Evolutionary conservation across 805 yeast species (phyloP).

Genomic region (Nakazawaea populi): DNA sequence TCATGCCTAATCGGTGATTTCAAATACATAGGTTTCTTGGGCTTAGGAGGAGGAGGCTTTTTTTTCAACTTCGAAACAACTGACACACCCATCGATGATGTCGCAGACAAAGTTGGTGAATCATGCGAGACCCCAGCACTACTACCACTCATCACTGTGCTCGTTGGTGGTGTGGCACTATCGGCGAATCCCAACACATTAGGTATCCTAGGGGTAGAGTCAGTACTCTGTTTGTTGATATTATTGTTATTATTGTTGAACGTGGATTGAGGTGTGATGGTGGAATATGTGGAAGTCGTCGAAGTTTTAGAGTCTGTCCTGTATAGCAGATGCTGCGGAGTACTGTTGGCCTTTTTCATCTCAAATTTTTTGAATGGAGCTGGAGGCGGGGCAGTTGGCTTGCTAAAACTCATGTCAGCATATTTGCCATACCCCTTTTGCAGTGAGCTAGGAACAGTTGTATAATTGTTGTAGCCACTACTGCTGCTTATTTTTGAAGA

Average conservation of each 20-base stretch:
- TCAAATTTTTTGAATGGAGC: conserved; percentile 3
- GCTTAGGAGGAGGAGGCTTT: conserved; percentile 53
- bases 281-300: conserved; percentile 6
- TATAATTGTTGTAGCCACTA: neutral
- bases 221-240: conserved; percentile 10
- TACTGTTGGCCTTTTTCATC: neutral
- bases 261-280: conserved; percentile 10
- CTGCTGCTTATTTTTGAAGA: too few relatives aligned
- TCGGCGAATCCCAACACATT: neutral
- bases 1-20: conserved; percentile 26
- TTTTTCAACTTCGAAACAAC: conserved; percentile 5
- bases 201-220: conserved; percentile 11
- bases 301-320: conserved; percentile 3
- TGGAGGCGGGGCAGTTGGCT: neutral
- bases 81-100: conserved; percentile 1
- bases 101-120: neutral
- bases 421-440: neutral
- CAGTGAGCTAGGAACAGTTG: neutral
- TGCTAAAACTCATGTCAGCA: too few relatives aligned
- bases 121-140: neutral
- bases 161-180: neutral
- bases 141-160: neutral
- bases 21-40: conserved; percentile 55
- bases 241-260: conserved; percentile 6
- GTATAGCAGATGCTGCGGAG: conserved; percentile 2